Conservation (phyloP, 2,329 filamentous ascomycete genomes). For the Monosporascus sp. region DNA sequence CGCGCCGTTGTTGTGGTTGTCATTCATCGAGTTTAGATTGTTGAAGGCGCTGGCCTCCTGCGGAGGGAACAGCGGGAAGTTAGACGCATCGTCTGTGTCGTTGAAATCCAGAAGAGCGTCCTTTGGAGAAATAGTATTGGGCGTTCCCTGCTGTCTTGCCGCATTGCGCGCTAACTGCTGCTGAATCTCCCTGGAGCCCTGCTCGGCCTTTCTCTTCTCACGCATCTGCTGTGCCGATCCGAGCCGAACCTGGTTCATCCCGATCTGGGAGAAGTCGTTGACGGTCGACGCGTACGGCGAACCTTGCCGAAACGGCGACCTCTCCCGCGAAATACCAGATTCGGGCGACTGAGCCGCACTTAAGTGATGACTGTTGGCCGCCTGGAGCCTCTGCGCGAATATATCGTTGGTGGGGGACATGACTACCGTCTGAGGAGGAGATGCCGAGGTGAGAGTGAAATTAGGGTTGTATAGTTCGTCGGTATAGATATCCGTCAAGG, state of each 20-base stretch:
- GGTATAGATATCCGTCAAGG: conserved; percentile 77
- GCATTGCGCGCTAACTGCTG: conserved; percentile 36
- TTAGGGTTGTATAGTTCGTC: conserved; percentile 80
- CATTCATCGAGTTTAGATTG: conserved; percentile 10
- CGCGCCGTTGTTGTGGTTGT: conserved; percentile 12
- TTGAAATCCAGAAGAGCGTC: conserved; percentile 84
- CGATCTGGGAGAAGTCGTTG: conserved; percentile 37
- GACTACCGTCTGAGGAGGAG: conserved; percentile 41
- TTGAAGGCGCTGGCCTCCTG: conserved; percentile 42
- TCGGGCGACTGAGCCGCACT: conserved; percentile 50
- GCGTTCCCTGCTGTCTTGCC: conserved; percentile 40
- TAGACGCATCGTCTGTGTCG: conserved; percentile 64
- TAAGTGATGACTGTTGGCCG: conserved; percentile 69
- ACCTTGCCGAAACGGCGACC: conserved; percentile 75
- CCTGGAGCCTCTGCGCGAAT: conserved; percentile 71
- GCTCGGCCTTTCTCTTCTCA: conserved; percentile 56
- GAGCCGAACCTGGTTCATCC: conserved; percentile 33
- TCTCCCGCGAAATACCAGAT: conserved; percentile 51
- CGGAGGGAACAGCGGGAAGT: conserved; percentile 68
- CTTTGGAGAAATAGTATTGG: conserved; percentile 93
- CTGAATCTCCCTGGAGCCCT: conserved; percentile 45
- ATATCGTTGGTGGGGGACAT: conserved; percentile 53
- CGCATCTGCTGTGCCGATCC: conserved; percentile 54
- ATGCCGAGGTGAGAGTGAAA: conserved; percentile 53
- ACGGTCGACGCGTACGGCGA: conserved; percentile 53